Percentiles rank a stretch among this genome's conserved stretches.
phyloP scores from a whole-genome alignment of 805 yeast genomes.

The Hanseniaspora osmophila region DNA sequence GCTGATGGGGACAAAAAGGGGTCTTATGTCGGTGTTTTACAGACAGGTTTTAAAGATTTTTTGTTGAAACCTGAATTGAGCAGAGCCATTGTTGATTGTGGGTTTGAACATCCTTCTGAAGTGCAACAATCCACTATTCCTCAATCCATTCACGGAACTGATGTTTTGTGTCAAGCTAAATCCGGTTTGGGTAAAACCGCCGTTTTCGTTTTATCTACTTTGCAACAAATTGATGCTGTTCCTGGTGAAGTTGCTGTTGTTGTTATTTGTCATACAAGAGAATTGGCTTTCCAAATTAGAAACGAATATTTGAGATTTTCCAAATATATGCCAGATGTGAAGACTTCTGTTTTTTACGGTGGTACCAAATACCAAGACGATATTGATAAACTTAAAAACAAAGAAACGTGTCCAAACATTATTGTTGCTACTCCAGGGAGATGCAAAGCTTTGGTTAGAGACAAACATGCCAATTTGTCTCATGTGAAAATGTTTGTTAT shows the following conservation, averaged over 20 bases:
- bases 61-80: constrained; percentile 89
- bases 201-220: constrained; percentile 86
- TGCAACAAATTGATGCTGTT: constrained; percentile 94
- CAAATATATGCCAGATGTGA: constrained; percentile 95
- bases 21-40: constrained; percentile 93
- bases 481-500: constrained; percentile 88
- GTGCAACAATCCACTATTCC: constrained; percentile 98
- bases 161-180: constrained; percentile 96
- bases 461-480: constrained; percentile 72
- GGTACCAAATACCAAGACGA: constrained; percentile 82
- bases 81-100: constrained; percentile 97
- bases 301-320: constrained; percentile 96
- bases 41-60: constrained; percentile 97
- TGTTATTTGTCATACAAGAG: constrained; percentile 96
- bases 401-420: constrained; percentile 90
- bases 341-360: constrained; percentile 93
- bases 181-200: constrained; percentile 99
- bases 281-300: constrained; percentile 93
- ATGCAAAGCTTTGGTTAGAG: constrained; percentile 84
- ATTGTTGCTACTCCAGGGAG: constrained; percentile 98
- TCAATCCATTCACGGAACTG: constrained; percentile 94
- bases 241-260: constrained; percentile 92
- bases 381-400: constrained; percentile 74
- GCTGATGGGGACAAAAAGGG: constrained; percentile 64
- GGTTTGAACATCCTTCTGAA: constrained; percentile 99